phyloP scores from a whole-genome alignment of 257 asterid genomes.

The Forsythia viridissima region DNA sequence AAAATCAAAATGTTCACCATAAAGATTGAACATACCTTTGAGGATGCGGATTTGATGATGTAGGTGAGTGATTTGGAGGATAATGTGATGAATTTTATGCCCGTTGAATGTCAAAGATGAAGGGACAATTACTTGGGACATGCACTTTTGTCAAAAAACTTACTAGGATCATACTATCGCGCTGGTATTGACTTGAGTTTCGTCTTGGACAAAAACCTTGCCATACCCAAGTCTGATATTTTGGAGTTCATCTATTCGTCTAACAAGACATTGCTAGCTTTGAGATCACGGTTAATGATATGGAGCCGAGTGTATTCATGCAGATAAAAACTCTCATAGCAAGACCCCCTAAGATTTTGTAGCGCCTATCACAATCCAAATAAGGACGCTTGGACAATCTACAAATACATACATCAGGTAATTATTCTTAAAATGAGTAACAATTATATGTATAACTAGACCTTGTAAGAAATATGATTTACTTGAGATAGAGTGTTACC shows the following conservation, averaged over 20 bases:
- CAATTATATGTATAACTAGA: not conserved
- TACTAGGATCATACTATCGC: constrained; percentile 18
- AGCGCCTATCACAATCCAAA: constrained; percentile 29
- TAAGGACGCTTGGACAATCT: constrained; percentile 6
- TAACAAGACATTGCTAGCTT: constrained; percentile 41
- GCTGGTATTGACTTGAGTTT: constrained; percentile 38
- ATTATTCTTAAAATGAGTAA: not conserved
- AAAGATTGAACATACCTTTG: too few species aligned
- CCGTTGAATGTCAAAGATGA: too few species aligned
- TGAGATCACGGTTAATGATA: constrained; percentile 52
- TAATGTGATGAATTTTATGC: too few species aligned
- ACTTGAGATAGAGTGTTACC: constrained; percentile 17
- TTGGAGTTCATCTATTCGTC: constrained; percentile 51
- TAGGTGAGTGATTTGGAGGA: too few species aligned
- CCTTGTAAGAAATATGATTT: not conserved
- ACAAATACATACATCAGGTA: not conserved
- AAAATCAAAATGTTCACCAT: too few species aligned
- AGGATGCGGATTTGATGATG: too few species aligned
- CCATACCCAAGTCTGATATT: constrained; percentile 62
- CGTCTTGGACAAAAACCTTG: constrained; percentile 36
- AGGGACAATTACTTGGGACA: too few species aligned
- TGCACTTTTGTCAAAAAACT: too few species aligned
- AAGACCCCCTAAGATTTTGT: constrained; percentile 44
- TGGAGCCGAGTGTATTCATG: constrained; percentile 47
- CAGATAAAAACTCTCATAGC: constrained; percentile 45